A percentile compares a stretch with the other conserved stretches of the same genome.
Evolutionary conservation across 2,329 filamentous ascomycete genomes (phyloP).

Genomic region (Colletotrichum coccodes): DNA sequence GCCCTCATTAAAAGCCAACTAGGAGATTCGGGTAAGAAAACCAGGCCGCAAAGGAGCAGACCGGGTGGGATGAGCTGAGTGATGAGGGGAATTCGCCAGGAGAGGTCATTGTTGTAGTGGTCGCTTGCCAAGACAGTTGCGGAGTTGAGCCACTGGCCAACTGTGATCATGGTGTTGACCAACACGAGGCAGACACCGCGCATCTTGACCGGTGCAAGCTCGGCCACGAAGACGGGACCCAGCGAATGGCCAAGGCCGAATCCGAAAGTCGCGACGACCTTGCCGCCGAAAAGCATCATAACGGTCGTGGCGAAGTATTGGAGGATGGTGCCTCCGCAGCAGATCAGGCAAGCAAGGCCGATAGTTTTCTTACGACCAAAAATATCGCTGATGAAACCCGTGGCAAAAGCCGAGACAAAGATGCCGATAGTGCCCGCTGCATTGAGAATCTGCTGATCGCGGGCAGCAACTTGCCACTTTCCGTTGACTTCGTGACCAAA

Average conservation of each 20-base stretch:
- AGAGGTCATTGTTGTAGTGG: conserved; percentile 35
- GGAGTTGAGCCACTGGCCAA: conserved; percentile 38
- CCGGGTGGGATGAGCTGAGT: conserved; percentile 41
- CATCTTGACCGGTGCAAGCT: conserved; percentile 43
- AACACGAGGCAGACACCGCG: conserved; percentile 42
- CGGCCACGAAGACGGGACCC: conserved; percentile 44
- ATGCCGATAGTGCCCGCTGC: conserved; percentile 42
- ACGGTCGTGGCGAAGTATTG: conserved; percentile 37
- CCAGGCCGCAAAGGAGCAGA: conserved; percentile 36
- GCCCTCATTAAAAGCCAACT: conserved; percentile 36
- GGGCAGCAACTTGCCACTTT: conserved; percentile 36
- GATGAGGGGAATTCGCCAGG: conserved; percentile 43
- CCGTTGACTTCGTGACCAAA: conserved; percentile 38
- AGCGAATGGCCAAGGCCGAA: conserved; percentile 44
- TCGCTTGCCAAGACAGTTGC: conserved; percentile 23
- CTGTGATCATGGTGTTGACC: conserved; percentile 45
- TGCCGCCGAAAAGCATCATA: conserved; percentile 41
- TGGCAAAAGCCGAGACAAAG: conserved; percentile 41
- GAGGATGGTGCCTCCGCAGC: conserved; percentile 37
- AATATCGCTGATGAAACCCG: conserved; percentile 39
- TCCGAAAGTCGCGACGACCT: conserved; percentile 41
- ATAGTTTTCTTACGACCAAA: conserved; percentile 41
- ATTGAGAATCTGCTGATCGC: conserved; percentile 43
- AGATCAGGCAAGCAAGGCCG: conserved; percentile 28
- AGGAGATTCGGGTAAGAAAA: conserved; percentile 36